Percentiles rank a stretch among this genome's conserved stretches.
These are phyloP conservation scores for Deuterostichococcus epilithicus DNA, from an alignment of 139 green algal species.

Conservation along the genomic window DNA sequence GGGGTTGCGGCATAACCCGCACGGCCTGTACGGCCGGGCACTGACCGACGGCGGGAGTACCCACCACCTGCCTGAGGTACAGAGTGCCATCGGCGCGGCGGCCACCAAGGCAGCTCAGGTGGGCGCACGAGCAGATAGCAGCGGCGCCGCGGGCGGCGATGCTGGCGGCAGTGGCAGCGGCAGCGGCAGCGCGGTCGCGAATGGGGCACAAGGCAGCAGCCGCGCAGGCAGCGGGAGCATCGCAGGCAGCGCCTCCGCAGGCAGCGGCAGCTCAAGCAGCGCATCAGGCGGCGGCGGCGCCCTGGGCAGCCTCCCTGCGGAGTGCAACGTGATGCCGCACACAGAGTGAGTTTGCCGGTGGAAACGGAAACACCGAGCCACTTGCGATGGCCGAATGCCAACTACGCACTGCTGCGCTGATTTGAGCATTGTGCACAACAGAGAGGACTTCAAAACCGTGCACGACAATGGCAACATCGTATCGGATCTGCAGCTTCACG, in stretches of 20 bases:
- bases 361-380: neutral
- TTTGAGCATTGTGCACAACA: neutral
- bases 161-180: neutral
- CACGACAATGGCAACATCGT: too few species aligned
- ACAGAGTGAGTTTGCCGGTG: constrained; percentile 9
- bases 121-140: neutral
- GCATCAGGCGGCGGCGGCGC: neutral
- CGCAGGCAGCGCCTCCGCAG: too few species aligned
- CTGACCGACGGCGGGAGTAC: neutral
- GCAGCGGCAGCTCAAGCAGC: neutral
- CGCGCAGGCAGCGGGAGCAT: neutral
- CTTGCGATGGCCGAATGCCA: neutral
- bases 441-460: neutral
- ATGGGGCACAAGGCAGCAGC: neutral
- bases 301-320: neutral
- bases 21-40: neutral
- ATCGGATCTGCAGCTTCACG: constrained; percentile 75
- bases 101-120: neutral
- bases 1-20: neutral
- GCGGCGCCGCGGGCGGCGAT: too few species aligned
- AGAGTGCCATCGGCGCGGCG: neutral
- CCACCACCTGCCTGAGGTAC: neutral
- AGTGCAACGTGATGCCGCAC: constrained; percentile 6
- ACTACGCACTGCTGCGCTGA: neutral
- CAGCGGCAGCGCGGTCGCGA: neutral